Base-by-base conservation (phyloP, 345 rosid species). In the Gossypium bickii region DNA sequence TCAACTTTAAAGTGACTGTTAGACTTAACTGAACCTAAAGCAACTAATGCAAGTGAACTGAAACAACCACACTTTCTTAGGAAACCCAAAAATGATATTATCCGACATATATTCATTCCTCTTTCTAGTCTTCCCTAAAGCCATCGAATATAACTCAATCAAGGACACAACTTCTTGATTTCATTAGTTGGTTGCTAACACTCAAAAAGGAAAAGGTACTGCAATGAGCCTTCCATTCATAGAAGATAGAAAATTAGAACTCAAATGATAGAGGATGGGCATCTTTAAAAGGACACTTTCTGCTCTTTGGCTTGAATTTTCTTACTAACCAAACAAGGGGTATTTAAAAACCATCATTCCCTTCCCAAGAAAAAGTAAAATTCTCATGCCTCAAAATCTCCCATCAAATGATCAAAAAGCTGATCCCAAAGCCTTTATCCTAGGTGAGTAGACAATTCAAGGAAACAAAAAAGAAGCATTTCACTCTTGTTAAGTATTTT, bases 331-430 rank as follows among this genome's bases (percentile, higher is more conserved):
- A 70, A 51, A 71, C 63, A 55, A 16, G 9, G 8, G 63, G 8
- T 17, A n/a, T 13, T 56, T 7, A 9, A 56, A 45, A 41, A 22
- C 6, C 41, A 67, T 13, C 71, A 29, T 67, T 13, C 20, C 43
- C 57, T 67, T 15, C 41, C 43, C 12, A 22, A 2, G 38, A 34
- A 7, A 47, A 48, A 1, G 16, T 12, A 66, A 45, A 47, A 48
- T 2, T 13, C 12, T 22, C 71, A 48, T 8, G 24, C 43, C 13
- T 49, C 22, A 15, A 68, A 24, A 24, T 24, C 24, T 25, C 58
- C 72, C 41, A 48, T 68, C 72, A 49, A 48, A 4, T 52, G 13
- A 66, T 66, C 70, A 67, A 67, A 67, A 66, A 45, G 18, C 55
- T 22, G 29, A 44, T 44, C 10, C 9, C 16, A 65, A 18, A 65